A percentile compares a stretch with the other conserved stretches of the same genome.
phyloP scores from a whole-genome alignment of 2,329 filamentous ascomycete genomes.

The Trichophyton verrucosum region DNA sequence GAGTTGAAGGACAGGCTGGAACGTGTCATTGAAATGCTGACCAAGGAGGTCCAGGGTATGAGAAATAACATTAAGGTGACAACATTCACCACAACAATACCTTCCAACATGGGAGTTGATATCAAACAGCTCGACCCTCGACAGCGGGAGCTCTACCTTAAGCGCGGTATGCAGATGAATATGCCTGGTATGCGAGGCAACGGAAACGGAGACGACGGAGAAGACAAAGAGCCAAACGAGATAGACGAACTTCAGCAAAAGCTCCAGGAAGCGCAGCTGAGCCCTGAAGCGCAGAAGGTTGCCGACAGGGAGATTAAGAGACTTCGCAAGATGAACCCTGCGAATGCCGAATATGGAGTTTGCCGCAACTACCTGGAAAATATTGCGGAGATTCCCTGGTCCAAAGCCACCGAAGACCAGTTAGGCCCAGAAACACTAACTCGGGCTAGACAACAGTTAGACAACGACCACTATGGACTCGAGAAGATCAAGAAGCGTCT shows the following conservation, averaged over 20 bases:
- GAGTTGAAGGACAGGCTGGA: conserved; percentile 66
- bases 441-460: conserved; percentile 74
- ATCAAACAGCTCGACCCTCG: conserved; percentile 39
- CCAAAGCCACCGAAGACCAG: conserved; percentile 68
- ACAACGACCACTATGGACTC: conserved; percentile 90
- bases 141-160: conserved; percentile 33
- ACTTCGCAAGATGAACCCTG: conserved; percentile 88
- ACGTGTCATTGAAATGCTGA: conserved; percentile 70
- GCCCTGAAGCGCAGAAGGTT: conserved; percentile 76
- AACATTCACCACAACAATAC: conserved; percentile 56
- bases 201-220: conserved; percentile 40
- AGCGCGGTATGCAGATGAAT: conserved; percentile 34
- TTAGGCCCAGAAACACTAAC: conserved; percentile 68
- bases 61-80: conserved; percentile 82
- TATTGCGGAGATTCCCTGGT: conserved; percentile 87
- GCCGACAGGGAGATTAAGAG: conserved; percentile 79
- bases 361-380: conserved; percentile 90
- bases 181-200: conserved; percentile 28
- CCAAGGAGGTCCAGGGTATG: conserved; percentile 67
- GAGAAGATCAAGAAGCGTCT: conserved; percentile 96
- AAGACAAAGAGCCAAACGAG: conserved; percentile 77
- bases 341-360: conserved; percentile 91
- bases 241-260: conserved; percentile 84
- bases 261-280: conserved; percentile 67
- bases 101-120: conserved; percentile 47